phyloP scores from a whole-genome alignment of 768 basidiomycete genomes.

The Calvatia gigantea region DNA sequence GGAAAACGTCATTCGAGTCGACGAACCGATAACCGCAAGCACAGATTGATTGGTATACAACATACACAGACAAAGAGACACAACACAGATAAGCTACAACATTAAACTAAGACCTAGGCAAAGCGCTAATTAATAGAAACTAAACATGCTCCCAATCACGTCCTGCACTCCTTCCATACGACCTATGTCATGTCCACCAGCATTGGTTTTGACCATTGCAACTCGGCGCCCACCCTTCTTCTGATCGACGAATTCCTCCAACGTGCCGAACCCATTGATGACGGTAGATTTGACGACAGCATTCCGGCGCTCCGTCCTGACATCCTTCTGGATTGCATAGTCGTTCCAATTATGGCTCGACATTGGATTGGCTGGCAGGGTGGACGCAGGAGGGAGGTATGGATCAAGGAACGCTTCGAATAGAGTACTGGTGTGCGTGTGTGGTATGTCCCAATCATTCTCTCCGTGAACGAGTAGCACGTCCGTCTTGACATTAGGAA shows the following conservation, averaged over 20 bases:
- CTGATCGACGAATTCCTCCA: slow-evolving; percentile 35
- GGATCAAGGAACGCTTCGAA: slow-evolving; percentile 66
- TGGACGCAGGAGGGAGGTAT: slow-evolving; percentile 39
- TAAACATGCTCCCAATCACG: slow-evolving; percentile 44
- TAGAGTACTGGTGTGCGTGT: slow-evolving; percentile 62
- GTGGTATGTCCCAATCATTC: slow-evolving; percentile 73
- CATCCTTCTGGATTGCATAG: slow-evolving; percentile 32
- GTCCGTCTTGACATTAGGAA: slow-evolving; percentile 59
- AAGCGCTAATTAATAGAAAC: slow-evolving; percentile 20
- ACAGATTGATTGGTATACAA: neutral
- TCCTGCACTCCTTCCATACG: slow-evolving; percentile 70
- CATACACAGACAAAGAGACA: neutral
- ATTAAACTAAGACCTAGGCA: neutral
- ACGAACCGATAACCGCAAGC: neutral
- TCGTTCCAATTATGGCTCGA: slow-evolving; percentile 38
- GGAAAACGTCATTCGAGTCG: too few species aligned
- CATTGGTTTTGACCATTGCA: slow-evolving; percentile 51
- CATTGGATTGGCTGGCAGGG: slow-evolving; percentile 32
- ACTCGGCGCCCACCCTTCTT: slow-evolving; percentile 40
- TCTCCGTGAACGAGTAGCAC: slow-evolving; percentile 69
- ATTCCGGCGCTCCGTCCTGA: slow-evolving; percentile 33
- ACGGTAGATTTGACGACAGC: slow-evolving; percentile 40
- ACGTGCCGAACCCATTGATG: slow-evolving; percentile 39
- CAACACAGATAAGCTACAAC: neutral
- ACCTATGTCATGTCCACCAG: slow-evolving; percentile 60